Base-by-base conservation (phyloP, 139 green algal species). In the Coelastrella sp. region DNA sequence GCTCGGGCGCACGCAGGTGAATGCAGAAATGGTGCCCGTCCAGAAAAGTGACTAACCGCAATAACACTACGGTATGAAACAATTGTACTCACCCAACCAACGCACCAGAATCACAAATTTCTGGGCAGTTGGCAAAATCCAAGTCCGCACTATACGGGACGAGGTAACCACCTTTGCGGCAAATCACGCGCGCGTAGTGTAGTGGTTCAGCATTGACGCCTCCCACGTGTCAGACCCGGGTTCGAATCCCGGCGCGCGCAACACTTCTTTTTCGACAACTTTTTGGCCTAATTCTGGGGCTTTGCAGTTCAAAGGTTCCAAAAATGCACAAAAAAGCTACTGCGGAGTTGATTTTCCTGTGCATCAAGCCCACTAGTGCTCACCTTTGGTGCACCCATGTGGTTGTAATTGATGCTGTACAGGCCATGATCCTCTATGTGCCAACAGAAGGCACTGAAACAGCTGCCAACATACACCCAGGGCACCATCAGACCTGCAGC, bases 351-450 rank as follows among this genome's bases (percentile, higher is more conserved):
- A 15, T 4, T 70, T 15, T 4, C 14, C 63, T 70, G 63, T 70
- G 63, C 14, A 70, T 20, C 63, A 15, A 70, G 63, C 14, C 63
- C 4, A 70, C 24, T 6, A 17, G 0, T 24, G 22, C 97, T 98
- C 7, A 95, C 97, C 93, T 99, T 99, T 80, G 96, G 86, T 4
- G 97, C 96, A 6, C 97, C 97, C 72, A 94, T 80, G 92, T 99
- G 97, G 83, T 97, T 92, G 91, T 93, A 96, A 92, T 96, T 96
- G 90, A 96, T 94, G 24, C 87, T 93, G 90, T 94, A 93, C 75
- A 89, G 92, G 92, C 96, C 97, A 90, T 99, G 97, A 91, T 99
- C 97, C 92, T 99, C 97, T n/a, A 98, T 94, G 87, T 99, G 97
- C 97, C 97, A 99, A 20, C 92, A 95, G 90, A 99, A 99, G 49